phyloP scores from a whole-genome alignment of 345 rosid genomes.

The Triadica sebifera region DNA sequence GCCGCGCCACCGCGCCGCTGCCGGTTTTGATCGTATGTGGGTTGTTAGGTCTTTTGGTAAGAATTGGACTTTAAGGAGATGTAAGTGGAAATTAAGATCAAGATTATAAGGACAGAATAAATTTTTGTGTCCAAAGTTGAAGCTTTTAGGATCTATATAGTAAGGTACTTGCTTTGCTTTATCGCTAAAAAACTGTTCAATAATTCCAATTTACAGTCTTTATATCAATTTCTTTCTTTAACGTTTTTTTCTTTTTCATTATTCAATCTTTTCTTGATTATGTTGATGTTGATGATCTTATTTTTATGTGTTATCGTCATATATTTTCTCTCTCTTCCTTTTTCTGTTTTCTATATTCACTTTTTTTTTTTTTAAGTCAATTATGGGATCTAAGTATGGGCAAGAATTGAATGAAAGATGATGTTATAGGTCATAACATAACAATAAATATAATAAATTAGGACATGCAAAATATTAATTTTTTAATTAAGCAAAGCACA shows the following conservation, averaged over 20 bases:
- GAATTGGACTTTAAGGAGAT: constrained; percentile 8
- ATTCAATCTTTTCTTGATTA: background rate
- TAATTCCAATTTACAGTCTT: constrained; percentile 13
- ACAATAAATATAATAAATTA: background rate
- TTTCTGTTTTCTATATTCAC: background rate
- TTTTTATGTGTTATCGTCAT: background rate
- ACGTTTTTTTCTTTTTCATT: background rate
- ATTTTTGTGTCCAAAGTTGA: background rate
- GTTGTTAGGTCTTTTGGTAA: constrained; percentile 27
- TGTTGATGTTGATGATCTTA: background rate
- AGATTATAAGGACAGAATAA: constrained; percentile 5
- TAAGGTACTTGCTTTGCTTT: constrained; percentile 8
- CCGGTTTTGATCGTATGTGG: constrained; percentile 39
- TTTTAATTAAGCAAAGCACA: too few relatives aligned
- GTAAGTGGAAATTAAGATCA: background rate
- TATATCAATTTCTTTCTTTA: background rate
- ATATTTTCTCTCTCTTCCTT: background rate
- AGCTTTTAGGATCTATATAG: background rate
- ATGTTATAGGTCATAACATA: background rate
- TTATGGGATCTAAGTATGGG: background rate
- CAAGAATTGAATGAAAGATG: background rate
- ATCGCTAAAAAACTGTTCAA: constrained; percentile 18
- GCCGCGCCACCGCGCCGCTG: constrained; percentile 24
- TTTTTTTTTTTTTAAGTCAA: background rate
- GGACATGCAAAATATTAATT: background rate